A percentile compares a stretch with the other conserved stretches of the same genome.
phyloP scores from a whole-genome alignment of 2,329 filamentous ascomycete species.

The Colletotrichum costaricense region DNA sequence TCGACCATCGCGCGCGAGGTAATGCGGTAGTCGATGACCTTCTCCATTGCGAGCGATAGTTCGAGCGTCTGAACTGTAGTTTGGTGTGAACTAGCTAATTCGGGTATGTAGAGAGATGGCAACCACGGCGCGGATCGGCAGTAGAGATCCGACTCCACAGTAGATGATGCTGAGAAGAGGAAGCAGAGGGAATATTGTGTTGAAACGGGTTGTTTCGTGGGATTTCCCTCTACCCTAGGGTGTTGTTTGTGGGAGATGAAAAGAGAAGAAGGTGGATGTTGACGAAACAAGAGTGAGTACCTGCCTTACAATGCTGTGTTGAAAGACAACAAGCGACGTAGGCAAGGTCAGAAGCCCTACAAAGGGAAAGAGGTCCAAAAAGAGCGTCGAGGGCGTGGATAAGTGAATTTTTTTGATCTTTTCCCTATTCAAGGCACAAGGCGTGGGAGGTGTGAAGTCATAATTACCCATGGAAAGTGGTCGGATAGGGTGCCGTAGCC shows the following conservation, averaged over 20 bases:
- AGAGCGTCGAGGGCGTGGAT: neutral
- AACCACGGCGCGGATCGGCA: neutral
- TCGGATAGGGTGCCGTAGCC: neutral
- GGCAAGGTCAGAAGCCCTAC: neutral
- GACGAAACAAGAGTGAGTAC: neutral
- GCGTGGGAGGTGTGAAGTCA: neutral
- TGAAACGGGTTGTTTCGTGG: neutral
- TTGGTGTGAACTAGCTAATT: neutral
- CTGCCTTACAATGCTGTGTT: neutral
- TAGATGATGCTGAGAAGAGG: neutral
- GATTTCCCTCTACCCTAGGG: neutral
- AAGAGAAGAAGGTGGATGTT: neutral
- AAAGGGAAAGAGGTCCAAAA: neutral
- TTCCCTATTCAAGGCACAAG: too few relatives aligned
- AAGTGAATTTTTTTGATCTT: neutral
- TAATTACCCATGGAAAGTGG: neutral
- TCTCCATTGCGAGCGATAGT: neutral
- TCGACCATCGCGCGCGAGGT: neutral
- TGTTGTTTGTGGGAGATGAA: neutral
- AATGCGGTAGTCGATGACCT: neutral
- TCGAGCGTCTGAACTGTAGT: rapidly evolving
- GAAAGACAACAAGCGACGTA: neutral
- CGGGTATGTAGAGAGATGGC: neutral
- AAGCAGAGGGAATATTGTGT: neutral
- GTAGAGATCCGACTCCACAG: neutral